Base-by-base conservation (phyloP, 768 basidiomycete genomes). In the Podaxis sp. region DNA sequence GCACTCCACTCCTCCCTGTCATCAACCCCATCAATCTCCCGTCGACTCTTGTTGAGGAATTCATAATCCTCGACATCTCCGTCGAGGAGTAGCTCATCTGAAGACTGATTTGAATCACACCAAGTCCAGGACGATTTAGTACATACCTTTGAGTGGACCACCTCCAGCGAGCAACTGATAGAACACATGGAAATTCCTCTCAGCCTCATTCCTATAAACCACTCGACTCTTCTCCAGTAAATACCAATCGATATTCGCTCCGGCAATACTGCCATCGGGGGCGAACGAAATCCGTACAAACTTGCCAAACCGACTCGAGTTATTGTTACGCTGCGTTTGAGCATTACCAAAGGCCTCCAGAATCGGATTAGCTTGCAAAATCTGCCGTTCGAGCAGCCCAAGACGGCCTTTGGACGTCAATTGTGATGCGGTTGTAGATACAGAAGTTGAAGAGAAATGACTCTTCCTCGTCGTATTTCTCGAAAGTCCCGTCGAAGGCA, bases 191-290 rank as follows among this genome's bases (percentile, higher is more conserved):
- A 98, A 99, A 71, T 86, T 91, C 37, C 97, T 82, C 76, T 99
- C 97, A 0, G 91, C 92, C 63, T 90, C 87, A 65, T 87, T 93
- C 57, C 97, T 80, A 43, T 86, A 86, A 7, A 96, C 93, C 2
- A 99, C 96, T 65, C 97, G 79, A 70, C 94, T 96, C 81, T 99
- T 99, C 80, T 99, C 97, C 61, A 99, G 78, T 33, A 99, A 80
- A 72, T 99, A 99, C 97, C 97, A 98, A 73, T 99, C 96, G 63
- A 98, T 94, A 71, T 95, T 98, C 25, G 97, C 97, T 0, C 97
- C 97, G 0, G 95, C 91, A 61, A 99, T 99, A 66, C 93, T 94
- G 2, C 96, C 96, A 66, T 92, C 88, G 0, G 91, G 88, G 1
- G 93, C 86, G 75, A 99, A 99, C 70, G 90, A 91, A 64, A 99